Percentiles rank a stretch among this genome's conserved stretches.
These are phyloP conservation scores for Aspergillus melleus DNA, from an alignment of 2,329 filamentous ascomycete species.

Conservation along the genomic window DNA sequence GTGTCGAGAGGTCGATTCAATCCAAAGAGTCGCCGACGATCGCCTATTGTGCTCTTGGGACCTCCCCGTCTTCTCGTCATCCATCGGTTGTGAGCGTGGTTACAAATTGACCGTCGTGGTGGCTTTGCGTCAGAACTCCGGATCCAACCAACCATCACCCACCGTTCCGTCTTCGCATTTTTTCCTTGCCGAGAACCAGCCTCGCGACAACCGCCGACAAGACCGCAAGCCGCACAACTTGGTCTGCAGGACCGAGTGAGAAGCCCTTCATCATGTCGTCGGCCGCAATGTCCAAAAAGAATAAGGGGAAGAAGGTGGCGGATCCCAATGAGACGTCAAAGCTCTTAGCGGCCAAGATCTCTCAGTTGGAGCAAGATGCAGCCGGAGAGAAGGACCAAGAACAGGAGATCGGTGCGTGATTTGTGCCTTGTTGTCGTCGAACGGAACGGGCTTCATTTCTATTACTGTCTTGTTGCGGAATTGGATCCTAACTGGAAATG, in stretches of 20 bases:
- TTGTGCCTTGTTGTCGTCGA: slow-evolving; percentile 6
- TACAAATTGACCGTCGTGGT: slow-evolving; percentile 7
- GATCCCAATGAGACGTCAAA: slow-evolving; percentile 90
- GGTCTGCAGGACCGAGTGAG: slow-evolving; percentile 5
- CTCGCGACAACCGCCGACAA: slow-evolving; percentile 48
- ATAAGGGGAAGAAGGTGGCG: slow-evolving; percentile 78
- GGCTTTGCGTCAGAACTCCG: slow-evolving; percentile 15
- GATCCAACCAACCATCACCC: slow-evolving; percentile 18
- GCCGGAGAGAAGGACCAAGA: slow-evolving; percentile 95
- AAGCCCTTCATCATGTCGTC: slow-evolving; percentile 42
- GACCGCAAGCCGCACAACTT: slow-evolving; percentile 39
- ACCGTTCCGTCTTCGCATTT: slow-evolving; percentile 27
- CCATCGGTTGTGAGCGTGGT: neutral
- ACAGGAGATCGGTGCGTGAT: slow-evolving; percentile 80
- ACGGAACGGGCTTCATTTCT: slow-evolving; percentile 13
- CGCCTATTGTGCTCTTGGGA: neutral
- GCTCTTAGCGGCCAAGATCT: slow-evolving; percentile 88
- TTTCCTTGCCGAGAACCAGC: slow-evolving; percentile 40
- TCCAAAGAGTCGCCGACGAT: slow-evolving; percentile 7
- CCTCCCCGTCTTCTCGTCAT: neutral
- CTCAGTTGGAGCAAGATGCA: slow-evolving; percentile 89
- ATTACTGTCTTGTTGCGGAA: slow-evolving; percentile 11
- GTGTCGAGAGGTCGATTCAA: slow-evolving; percentile 13
- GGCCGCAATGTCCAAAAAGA: slow-evolving; percentile 66
- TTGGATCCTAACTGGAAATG: slow-evolving; percentile 26